Evolutionary conservation across 805 yeast species (phyloP), one percentile per base, ranked within the genome.

Genomic region (Wickerhamomyces rabaulensis): DNA sequence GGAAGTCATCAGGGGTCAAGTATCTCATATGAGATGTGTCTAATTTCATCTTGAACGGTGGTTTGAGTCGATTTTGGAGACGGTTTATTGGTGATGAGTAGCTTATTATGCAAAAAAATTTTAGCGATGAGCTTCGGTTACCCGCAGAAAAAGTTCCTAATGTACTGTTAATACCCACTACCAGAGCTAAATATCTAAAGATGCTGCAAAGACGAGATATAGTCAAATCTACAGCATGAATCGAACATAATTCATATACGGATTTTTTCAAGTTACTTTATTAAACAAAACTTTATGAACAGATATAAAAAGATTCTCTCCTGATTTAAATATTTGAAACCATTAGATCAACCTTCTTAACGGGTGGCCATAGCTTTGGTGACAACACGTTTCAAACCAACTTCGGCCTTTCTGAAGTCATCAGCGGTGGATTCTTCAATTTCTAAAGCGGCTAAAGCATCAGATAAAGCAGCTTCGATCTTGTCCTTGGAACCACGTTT

Each of bases 341-440:
- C 23, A 17, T 17, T 5, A 25, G 31, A 27, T 27, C n/a, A 26
- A 20, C n/a, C 16, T 40, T n/a, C 75, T 83, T 85, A 87, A 82
- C 97, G 97, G 74, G 97, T 81, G 65, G 97, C 87, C 90, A 91
- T 87, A 74, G 97, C 97, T 82, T 90, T 92, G 82, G 97, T 92
- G 73, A 92, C 97, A 69, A 92, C 97, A 78, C 99, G 88, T 90
- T 94, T 94, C 74, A 94, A 87, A 74, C 90, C 84, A 73, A 94
- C 89, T 83, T 94, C 98, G 69, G 99, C 98, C 86, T 89, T 94
- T 86, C 98, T 88, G 80, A 78, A 83, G 76, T 91, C 97, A 70
- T 94, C 99, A 71, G 97, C 92, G 65, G 95, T 68, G 53, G 97
- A 81, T 63, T 94, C 98, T 80, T 92, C 96, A 58, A 94, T 78